Base-by-base conservation (phyloP, 2,329 filamentous ascomycete genomes). In the Penicillium sp. region DNA sequence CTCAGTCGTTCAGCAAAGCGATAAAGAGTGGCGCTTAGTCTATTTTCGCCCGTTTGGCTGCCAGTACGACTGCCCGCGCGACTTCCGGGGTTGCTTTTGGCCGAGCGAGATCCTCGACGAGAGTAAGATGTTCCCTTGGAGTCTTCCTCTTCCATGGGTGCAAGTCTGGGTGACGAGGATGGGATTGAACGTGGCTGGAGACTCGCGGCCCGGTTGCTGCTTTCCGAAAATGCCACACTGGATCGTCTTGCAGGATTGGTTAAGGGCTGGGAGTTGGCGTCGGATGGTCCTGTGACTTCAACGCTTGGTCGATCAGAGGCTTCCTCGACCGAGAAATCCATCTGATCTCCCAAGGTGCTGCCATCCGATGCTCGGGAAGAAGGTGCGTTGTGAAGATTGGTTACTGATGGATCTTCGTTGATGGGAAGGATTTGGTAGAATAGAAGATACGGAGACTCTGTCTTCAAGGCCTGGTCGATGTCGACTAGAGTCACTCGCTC, bases 361-460 rank as follows among this genome's bases (percentile, higher is more conserved):
- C 55, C 63, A 39, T 62, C 58, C 32, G 67, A 69, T 5, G 63
- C 58, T 29, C 59, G 59, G 18, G 65, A 71, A 6, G 68, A 72
- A 5, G 66, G 53, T 11, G 67, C 58, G 34, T 79, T 77, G 7
- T 63, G 62, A 18, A 68, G 49, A 43, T 69, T 71, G 43, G 67
- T 66, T 38, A 70, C 65, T 5, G 68, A 69, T 16, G 73, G 73
- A 59, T 88, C 83, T 52, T 92, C 89, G 29, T 91, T 85, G 66
- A 95, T 91, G 0, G 93, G 92, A 29, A 95, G 84, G 39, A 97
- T 90, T 71, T 97, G 93, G 68, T 97, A 99, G 73, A 97, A 97
- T 0, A 99, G 79, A 6, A 97, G 82, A 70, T 97, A 97, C 0
- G 94, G 93, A 71, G 91, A 95, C 71, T 97, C 92, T n/a, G 88